Conservation (phyloP, 1,139 yeast genomes). For the Hansenula sp. region DNA sequence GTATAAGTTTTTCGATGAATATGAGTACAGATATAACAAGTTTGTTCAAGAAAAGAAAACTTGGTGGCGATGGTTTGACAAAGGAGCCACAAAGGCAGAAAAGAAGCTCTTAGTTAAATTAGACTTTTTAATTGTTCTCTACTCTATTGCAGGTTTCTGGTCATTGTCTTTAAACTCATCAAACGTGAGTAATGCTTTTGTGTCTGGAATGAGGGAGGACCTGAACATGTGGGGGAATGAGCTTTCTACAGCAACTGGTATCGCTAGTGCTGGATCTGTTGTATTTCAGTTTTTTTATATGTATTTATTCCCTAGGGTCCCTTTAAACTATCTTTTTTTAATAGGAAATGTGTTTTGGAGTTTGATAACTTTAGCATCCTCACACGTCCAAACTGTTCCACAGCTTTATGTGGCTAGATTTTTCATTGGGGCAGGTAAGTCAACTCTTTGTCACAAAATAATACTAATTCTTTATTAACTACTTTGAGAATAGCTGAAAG, state of each 20-base stretch:
- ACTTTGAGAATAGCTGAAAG: constrained; percentile 39
- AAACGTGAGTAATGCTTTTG: constrained; percentile 44
- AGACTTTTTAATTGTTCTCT: constrained; percentile 50
- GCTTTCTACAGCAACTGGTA: constrained; percentile 52
- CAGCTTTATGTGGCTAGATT: constrained; percentile 47
- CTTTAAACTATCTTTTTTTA: constrained; percentile 35
- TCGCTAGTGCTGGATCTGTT: constrained; percentile 55
- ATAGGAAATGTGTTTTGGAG: constrained; percentile 50
- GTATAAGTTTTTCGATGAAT: constrained; percentile 61
- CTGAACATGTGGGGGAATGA: constrained; percentile 60
- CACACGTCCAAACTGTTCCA: constrained; percentile 33
- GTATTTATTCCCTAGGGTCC: constrained; percentile 30
- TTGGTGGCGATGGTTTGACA: constrained; percentile 65
- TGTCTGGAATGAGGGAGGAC: constrained; percentile 55
- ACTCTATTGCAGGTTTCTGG: constrained; percentile 32
- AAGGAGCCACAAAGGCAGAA: constrained; percentile 44
- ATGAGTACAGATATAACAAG: constrained; percentile 47
- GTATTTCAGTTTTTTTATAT: constrained; percentile 49
- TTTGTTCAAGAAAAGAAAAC: constrained; percentile 30
- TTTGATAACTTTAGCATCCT: constrained; percentile 45
- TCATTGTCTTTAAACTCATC: neutral
- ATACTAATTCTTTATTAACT: too few species aligned
- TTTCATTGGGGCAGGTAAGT: constrained; percentile 42
- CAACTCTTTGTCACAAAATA: too few species aligned
- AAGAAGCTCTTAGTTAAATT: constrained; percentile 44